A percentile compares a stretch with the other conserved stretches of the same genome.
Conservation (phyloP, 2,329 filamentous ascomycete species). For the Cadophora malorum region DNA sequence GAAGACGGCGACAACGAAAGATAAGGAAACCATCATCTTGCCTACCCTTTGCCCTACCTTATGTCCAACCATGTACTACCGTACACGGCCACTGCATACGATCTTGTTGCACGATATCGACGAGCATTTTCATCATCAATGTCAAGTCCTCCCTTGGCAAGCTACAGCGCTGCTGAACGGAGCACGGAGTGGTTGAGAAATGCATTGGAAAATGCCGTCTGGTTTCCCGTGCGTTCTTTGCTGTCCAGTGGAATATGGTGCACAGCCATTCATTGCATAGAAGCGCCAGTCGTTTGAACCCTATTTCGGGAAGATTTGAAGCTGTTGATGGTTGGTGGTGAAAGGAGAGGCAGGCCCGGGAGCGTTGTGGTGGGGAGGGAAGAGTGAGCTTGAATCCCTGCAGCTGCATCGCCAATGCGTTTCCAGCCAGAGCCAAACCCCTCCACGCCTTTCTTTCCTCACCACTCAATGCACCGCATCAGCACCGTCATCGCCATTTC, state of each 20-base stretch:
- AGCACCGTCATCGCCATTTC: background rate
- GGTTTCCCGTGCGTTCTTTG: background rate
- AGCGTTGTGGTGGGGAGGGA: background rate
- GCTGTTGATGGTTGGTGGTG: background rate
- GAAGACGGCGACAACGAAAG: background rate
- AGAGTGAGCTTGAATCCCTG: background rate
- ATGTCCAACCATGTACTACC: background rate
- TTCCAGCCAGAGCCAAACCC: background rate
- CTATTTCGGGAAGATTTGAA: background rate
- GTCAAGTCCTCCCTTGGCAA: background rate
- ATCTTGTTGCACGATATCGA: slow-evolving; percentile 1
- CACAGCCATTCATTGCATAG: background rate
- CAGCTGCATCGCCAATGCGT: background rate
- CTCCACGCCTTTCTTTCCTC: background rate
- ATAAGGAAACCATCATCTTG: background rate
- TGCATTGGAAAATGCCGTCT: background rate
- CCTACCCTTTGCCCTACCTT: background rate
- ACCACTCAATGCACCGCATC: background rate
- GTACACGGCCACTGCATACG: background rate
- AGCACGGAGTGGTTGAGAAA: background rate
- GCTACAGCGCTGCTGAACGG: background rate
- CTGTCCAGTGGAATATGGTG: background rate
- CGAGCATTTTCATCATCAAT: background rate
- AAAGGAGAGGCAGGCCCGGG: background rate
- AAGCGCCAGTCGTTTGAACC: background rate